Evolutionary conservation across 2,329 filamentous ascomycete species (phyloP).

Genomic region (Xylaria arbuscula): DNA sequence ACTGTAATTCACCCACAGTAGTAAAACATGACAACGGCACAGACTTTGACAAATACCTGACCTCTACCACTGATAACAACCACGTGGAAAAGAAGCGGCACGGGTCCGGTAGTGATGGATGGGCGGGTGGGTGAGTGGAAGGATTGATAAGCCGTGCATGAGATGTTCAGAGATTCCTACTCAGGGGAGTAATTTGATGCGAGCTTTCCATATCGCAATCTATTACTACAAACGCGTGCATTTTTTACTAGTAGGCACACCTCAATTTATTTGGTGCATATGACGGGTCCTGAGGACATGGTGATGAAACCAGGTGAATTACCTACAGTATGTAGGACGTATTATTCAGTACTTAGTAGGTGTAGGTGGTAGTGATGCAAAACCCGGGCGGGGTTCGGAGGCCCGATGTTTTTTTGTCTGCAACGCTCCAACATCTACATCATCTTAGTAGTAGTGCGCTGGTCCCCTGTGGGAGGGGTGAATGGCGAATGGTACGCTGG

Average conservation of each 20-base stretch:
- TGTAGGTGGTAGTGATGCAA: conserved; percentile 7
- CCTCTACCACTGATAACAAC: conserved; percentile 10
- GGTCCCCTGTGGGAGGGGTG: not conserved
- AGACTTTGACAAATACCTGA: not conserved
- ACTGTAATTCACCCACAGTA: too few relatives aligned
- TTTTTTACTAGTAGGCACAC: not conserved
- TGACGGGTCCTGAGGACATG: not conserved
- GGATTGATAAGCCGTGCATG: not conserved
- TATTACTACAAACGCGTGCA: not conserved
- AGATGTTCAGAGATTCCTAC: not conserved
- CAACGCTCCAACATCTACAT: not conserved
- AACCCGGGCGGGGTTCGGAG: not conserved
- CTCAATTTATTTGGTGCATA: not conserved
- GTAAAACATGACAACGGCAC: too few relatives aligned
- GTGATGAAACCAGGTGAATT: not conserved
- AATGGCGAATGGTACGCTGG: conserved; percentile 4
- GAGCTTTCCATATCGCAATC: not conserved
- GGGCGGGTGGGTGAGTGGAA: too few relatives aligned
- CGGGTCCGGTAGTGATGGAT: not conserved
- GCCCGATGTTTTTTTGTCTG: not conserved
- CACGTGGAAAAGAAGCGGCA: not conserved
- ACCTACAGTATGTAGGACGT: not conserved
- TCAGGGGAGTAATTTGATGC: conserved; percentile 10
- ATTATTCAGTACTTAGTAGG: conserved; percentile 1
- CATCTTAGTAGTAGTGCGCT: not conserved